Percentiles rank a stretch among this genome's conserved stretches.
phyloP scores from a whole-genome alignment of 2,329 filamentous ascomycete genomes.

The Salinomyces thailandicus region DNA sequence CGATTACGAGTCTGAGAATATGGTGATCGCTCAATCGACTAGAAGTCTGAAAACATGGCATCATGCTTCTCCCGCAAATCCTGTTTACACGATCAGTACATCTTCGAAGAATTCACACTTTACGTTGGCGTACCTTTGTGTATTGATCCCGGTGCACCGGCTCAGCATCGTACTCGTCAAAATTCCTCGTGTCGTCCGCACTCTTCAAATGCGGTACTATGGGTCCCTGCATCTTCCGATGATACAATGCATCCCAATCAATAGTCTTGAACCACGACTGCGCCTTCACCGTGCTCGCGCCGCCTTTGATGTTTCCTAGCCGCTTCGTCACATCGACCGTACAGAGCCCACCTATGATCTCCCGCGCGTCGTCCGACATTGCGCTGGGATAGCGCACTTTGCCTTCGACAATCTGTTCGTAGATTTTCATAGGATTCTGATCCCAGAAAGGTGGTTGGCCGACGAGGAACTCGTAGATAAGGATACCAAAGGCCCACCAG shows the following conservation, averaged over 20 bases:
- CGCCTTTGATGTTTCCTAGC: conserved; percentile 67
- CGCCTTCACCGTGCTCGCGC: conserved; percentile 58
- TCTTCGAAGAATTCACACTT: too few species aligned
- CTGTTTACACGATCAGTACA: too few species aligned
- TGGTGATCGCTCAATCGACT: conserved; percentile 10
- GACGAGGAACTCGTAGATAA: conserved; percentile 76
- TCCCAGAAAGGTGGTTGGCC: conserved; percentile 83
- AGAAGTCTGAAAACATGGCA: conserved; percentile 61
- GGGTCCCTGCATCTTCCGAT: conserved; percentile 54
- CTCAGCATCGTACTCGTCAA: conserved; percentile 73
- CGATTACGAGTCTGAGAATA: too few species aligned
- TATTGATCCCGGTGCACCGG: conserved; percentile 55
- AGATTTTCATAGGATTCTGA: conserved; percentile 77
- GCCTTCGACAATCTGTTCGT: conserved; percentile 71
- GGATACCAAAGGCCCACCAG: conserved; percentile 78
- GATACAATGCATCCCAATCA: conserved; percentile 63
- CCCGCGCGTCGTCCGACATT: conserved; percentile 58
- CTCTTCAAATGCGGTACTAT: conserved; percentile 66
- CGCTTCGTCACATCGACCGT: conserved; percentile 68
- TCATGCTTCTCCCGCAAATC: conserved; percentile 62
- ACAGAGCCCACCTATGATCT: conserved; percentile 66
- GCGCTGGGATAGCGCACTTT: conserved; percentile 61
- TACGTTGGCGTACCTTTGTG: conserved; percentile 42
- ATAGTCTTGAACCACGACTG: conserved; percentile 66
- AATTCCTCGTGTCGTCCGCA: conserved; percentile 67